Evolutionary conservation across 192 early-diverging fungal genomes (phyloP).

Genomic region (Podila verticillata): DNA sequence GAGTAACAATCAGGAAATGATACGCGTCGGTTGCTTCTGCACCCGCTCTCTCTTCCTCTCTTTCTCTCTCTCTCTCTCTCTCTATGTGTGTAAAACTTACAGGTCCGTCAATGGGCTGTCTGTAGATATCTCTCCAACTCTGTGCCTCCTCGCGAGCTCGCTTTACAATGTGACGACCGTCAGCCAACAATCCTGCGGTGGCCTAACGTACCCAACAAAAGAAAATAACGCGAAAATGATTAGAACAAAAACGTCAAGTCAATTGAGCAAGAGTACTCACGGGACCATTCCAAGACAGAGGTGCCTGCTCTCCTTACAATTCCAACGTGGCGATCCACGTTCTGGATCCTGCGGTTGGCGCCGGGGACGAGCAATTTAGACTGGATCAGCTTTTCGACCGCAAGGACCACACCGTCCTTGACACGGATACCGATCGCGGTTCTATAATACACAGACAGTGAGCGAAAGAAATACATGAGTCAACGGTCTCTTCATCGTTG

Average conservation of each 20-base stretch:
- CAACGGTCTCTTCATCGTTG: too few relatives aligned
- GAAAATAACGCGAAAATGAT: neutral
- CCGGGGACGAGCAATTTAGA: conserved; percentile 94
- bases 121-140: conserved; percentile 88
- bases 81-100: conserved; percentile 45
- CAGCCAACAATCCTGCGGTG: conserved; percentile 92
- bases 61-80: too few relatives aligned
- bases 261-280: neutral
- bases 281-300: neutral
- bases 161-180: conserved; percentile 89
- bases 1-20: neutral
- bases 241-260: neutral
- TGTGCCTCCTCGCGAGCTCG: conserved; percentile 92
- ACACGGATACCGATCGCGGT: conserved; percentile 94
- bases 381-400: conserved; percentile 94
- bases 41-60: neutral
- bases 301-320: conserved; percentile 72
- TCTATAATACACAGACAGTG: too few relatives aligned
- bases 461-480: too few relatives aligned
- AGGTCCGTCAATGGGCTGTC: conserved; percentile 83
- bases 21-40: neutral
- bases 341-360: conserved; percentile 93
- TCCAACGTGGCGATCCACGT: conserved; percentile 92
- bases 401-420: conserved; percentile 96
- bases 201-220: conserved; percentile 61